Conservation (phyloP, 2,329 filamentous ascomycete species). For the Talaromyces pinophilus region DNA sequence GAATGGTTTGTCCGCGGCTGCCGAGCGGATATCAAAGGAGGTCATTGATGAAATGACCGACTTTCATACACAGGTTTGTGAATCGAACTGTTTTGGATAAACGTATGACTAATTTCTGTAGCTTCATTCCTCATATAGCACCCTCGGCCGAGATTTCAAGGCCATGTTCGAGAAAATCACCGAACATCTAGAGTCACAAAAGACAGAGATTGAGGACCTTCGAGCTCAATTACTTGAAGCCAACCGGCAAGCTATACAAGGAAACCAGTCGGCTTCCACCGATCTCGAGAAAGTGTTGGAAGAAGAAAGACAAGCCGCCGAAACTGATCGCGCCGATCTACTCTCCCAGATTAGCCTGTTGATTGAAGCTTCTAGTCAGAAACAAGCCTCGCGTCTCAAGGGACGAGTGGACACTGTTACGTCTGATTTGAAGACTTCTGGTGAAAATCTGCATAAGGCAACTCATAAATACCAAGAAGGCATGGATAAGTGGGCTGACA, state of each 20-base stretch:
- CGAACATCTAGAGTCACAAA: conserved; percentile 73
- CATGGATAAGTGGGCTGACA: conserved; percentile 73
- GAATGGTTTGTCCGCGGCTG: conserved; percentile 76
- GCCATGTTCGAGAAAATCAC: conserved; percentile 78
- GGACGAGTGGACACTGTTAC: conserved; percentile 64
- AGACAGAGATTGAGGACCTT: conserved; percentile 71
- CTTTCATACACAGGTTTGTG: conserved; percentile 70
- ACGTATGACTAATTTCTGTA: conserved; percentile 40
- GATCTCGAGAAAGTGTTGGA: conserved; percentile 69
- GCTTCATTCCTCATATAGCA: conserved; percentile 80
- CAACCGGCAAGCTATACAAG: conserved; percentile 65
- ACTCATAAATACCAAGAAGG: conserved; percentile 66
- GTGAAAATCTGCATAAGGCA: conserved; percentile 64
- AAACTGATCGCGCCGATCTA: conserved; percentile 71
- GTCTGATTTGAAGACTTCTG: conserved; percentile 65
- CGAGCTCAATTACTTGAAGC: conserved; percentile 71
- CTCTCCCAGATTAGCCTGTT: conserved; percentile 76
- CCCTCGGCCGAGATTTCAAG: conserved; percentile 83
- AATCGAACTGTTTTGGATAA: neutral
- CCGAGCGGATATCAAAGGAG: conserved; percentile 84
- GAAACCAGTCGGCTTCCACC: conserved; percentile 66
- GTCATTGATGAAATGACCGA: conserved; percentile 80
- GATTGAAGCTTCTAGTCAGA: conserved; percentile 70
- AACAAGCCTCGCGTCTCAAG: conserved; percentile 70
- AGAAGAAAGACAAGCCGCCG: conserved; percentile 73